Evolutionary conservation across 2,329 filamentous ascomycete species (phyloP).

Genomic region (Xylaria sp.): DNA sequence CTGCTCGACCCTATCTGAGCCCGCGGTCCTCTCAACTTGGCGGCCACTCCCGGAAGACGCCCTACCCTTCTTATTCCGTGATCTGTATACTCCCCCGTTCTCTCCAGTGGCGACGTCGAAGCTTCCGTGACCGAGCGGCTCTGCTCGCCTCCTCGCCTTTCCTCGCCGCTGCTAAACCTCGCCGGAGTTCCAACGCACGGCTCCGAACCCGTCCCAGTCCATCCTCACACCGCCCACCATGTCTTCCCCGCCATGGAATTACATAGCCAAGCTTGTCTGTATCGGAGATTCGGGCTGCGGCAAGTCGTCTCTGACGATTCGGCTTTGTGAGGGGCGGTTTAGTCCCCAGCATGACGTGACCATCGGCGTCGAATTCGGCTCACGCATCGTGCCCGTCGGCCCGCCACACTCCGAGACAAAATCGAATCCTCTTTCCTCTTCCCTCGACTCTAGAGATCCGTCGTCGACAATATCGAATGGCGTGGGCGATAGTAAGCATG

Average conservation of each 20-base stretch:
- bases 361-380: constrained; percentile 96
- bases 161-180: constrained; percentile 15
- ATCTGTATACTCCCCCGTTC: constrained; percentile 7
- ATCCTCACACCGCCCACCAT: constrained; percentile 53
- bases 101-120: constrained; percentile 2
- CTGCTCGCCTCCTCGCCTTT: constrained; percentile 15
- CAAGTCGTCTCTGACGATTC: constrained; percentile 93
- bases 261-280: constrained; percentile 98
- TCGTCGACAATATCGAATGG: constrained; percentile 21
- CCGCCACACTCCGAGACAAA: constrained; percentile 71
- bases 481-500: constrained; percentile 13
- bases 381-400: constrained; percentile 89
- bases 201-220: constrained; percentile 15
- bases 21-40: not conserved
- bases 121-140: constrained; percentile 15
- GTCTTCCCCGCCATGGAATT: constrained; percentile 86
- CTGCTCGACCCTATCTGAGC: not conserved
- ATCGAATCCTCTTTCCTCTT: constrained; percentile 45
- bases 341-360: constrained; percentile 95
- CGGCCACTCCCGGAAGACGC: constrained; percentile 1
- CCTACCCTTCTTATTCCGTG: not conserved
- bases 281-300: constrained; percentile 97
- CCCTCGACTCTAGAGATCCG: constrained; percentile 34
- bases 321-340: constrained; percentile 96
- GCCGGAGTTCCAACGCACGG: constrained; percentile 8